Base-by-base conservation (phyloP, 2,329 filamentous ascomycete species). In the Onygenales sp. region DNA sequence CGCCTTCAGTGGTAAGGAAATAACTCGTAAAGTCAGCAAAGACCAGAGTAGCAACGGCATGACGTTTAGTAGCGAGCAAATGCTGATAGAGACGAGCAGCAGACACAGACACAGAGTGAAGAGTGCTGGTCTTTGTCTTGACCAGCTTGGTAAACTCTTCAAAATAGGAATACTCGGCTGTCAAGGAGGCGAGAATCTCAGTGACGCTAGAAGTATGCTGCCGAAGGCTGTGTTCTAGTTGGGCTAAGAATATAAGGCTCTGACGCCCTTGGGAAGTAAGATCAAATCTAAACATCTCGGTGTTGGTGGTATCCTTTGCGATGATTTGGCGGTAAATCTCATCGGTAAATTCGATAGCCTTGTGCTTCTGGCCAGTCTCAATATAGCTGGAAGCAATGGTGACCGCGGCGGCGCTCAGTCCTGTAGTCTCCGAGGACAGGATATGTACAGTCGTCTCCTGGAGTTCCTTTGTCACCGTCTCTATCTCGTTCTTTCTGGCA, bases 201-300 rank as follows among this genome's bases (percentile, higher is more conserved):
- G 68, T 72, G 10, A 75, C 58, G 5, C 69, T 69, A 46, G 61
- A 57, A 2, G 62, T 63, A 42, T 57, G 62, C 39, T 65, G 59
- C 35, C 60, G 63, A 13, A 72, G 62, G 47, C 61, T 69, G 57
- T 74, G 69, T 59, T 76, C 71, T 1, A 76, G 62, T 52, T 75
- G 71, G 14, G 74, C 74, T 17, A 77, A 60, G 65, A 76, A 77
- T 9, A 71, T 69, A 11, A 72, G 62, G 48, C 63, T 66, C 46
- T 67, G 62, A n/a, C 66, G 69, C 8, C 63, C 63, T 50, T 64
- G 64, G 1, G 62, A 60, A 1, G 68, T 62, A 5, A 72, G 55
- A 45, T 72, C 65, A 39, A 72, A 70, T 17, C 61, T 54, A 33
- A 52, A 51, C 7, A 55, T 53, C 53, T 61, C 64, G 32, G 56